phyloP scores from a whole-genome alignment of 192 early-diverging fungal genomes.

The Podochytrium sp. region DNA sequence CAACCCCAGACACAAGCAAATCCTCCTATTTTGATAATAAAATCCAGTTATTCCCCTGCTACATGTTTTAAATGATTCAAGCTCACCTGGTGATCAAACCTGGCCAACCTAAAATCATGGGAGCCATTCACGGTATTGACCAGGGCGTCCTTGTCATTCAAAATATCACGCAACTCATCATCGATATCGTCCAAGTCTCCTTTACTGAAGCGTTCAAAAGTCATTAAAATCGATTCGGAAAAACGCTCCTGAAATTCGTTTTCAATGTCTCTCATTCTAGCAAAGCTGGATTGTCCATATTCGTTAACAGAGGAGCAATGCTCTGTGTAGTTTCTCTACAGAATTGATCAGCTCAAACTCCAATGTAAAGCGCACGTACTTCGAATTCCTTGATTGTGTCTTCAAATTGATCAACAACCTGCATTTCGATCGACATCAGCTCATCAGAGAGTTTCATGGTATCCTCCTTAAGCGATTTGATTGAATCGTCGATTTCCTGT shows the following conservation, averaged over 20 bases:
- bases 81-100: conserved; percentile 57
- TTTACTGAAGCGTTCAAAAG: conserved; percentile 62
- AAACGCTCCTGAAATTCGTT: conserved; percentile 64
- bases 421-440: conserved; percentile 60
- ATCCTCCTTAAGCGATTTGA: conserved; percentile 47
- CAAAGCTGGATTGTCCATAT: conserved; percentile 51
- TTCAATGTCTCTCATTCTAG: conserved; percentile 61
- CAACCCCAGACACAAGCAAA: conserved; percentile 50
- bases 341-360: not conserved
- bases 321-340: conserved; percentile 58
- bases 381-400: conserved; percentile 69
- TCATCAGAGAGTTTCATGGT: conserved; percentile 47
- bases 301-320: conserved; percentile 51
- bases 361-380: no score
- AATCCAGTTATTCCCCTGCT: not conserved
- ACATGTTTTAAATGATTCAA: not conserved
- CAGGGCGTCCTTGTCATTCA: conserved; percentile 61
- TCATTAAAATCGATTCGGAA: conserved; percentile 51
- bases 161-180: conserved; percentile 49
- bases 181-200: conserved; percentile 59
- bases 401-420: conserved; percentile 67
- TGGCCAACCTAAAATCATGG: conserved; percentile 60
- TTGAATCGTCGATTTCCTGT: conserved; percentile 54
- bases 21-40: conserved; percentile 52
- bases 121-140: conserved; percentile 63